Base-by-base conservation (phyloP, 352 stramenopile species). In the Phytopythium boreale region DNA sequence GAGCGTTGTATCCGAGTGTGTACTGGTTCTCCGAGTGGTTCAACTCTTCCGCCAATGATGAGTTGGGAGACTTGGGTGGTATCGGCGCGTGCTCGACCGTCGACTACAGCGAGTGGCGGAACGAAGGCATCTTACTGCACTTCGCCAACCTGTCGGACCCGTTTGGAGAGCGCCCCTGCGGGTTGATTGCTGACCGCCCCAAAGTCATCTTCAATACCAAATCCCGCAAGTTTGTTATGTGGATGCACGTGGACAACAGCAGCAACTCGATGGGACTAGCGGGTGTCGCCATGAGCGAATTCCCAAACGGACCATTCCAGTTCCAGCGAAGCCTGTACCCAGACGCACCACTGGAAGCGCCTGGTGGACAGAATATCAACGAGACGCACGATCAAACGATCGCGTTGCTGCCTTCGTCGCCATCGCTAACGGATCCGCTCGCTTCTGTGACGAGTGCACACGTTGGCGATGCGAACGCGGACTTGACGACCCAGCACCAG, bases 361-460 rank as follows among this genome's bases (percentile, higher is more conserved):
- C 87, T 27, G 83, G 82, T 41, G 87, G 87, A 10, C 72, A 88
- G 56, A 86, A 75, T 27, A 80, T 95, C 50, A 99, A 98, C 63
- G 86, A 98, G 74, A 99, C 96, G 1, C 87, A 91, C 47, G 97
- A 99, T 62, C 93, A 98, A 62, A 98, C 92, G 1, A 71, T 98
- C 1, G 81, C 79, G 24, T 34, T 90, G 26, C 49, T 85, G 24
- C 34, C 67, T 19, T 37, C 59, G 29, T 31, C 59, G 26, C 59
- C 27, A 24, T 52, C 36, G 1, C 22, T 19, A n/a, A n/a, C 41
- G 1, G 29, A 43, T 44, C 37, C 68, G 63, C 56, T 70, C 9
- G 47, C 64, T 39, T 29, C 52, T 1, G 12, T 44, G 8, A 59
- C 52, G 22, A 47, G 31, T 20, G 59, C 36, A 15, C 62, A 43